Percentiles rank a stretch among this genome's conserved stretches.
Conservation (phyloP, 129 eudicot species). For the Flaveria ramosissima region DNA sequence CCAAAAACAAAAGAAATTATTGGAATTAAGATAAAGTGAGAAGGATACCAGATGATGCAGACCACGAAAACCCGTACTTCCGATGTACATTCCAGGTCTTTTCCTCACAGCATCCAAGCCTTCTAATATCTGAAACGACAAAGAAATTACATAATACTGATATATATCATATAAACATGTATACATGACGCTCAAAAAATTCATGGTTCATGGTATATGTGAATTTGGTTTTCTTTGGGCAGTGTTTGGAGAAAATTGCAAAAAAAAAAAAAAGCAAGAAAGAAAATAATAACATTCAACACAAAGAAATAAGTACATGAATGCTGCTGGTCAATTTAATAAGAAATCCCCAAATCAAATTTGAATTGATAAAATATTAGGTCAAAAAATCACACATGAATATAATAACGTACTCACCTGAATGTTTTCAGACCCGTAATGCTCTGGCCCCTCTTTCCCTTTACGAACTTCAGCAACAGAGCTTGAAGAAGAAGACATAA, state of each 20-base stretch:
- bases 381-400: background rate
- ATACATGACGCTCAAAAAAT: slow-evolving; percentile 25
- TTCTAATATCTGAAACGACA: slow-evolving; percentile 70
- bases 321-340: background rate
- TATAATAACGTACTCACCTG: slow-evolving; percentile 51
- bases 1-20: background rate
- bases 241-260: background rate
- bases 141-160: background rate
- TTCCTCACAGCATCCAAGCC: slow-evolving; percentile 95
- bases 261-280: background rate
- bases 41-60: slow-evolving; percentile 82
- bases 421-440: slow-evolving; percentile 95
- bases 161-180: background rate
- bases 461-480: slow-evolving; percentile 51
- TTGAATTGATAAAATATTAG: background rate
- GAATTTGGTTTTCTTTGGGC: background rate
- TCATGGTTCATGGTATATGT: background rate
- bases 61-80: slow-evolving; percentile 97
- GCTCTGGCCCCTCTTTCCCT: slow-evolving; percentile 47
- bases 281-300: too few relatives aligned
- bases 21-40: slow-evolving; percentile 12
- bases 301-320: too few relatives aligned
- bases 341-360: background rate
- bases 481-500: slow-evolving; percentile 65
- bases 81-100: slow-evolving; percentile 97